Base-by-base conservation (phyloP, 1,284 basidiomycete genomes). In the Uromyces viciae-fabae region DNA sequence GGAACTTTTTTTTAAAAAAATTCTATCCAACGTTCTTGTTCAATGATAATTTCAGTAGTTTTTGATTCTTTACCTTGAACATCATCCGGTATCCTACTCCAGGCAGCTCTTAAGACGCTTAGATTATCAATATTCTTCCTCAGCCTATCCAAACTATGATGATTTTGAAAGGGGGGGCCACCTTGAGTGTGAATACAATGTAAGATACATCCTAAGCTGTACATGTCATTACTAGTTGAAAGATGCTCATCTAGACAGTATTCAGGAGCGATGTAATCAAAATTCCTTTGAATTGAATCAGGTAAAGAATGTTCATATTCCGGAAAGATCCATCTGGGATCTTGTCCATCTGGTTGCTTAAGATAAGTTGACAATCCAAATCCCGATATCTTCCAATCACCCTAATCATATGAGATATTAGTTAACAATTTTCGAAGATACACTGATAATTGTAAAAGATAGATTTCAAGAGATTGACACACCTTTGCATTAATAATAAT, bases 321-420 rank as follows among this genome's bases (percentile, higher is more conserved):
- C 0, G 95, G 95, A 84, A 93, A 96, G 82, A 93, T 91, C 91
- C 94, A 97, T 38, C 90, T 90, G 0, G 93, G 91, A 0, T 91
- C 88, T 4, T 89, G 88, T 0, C 94, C 94, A 82, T 93, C 91
- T 0, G 91, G 87, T 42, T 89, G 88, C 46, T 90, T 87, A 2
- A 98, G 88, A 1, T 93, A 90, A 22, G 95, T 94, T 0, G 94
- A 94, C 74, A 95, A 88, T 5, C 93, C 93, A 60, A 98, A 89
- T 0, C 95, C 95, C 19, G 92, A 92, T 69, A 99, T 89, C 87
- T 98, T 99, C 96, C 96, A 99, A 86, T 99, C 96, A 49, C 97
- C 96, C 93, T 97, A 83, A 33, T 60, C 54, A 82, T 83, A 73
- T 85, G 84, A 82, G 85, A 83, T 52, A 84, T 3, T 2, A 36